Evolutionary conservation across 2,329 filamentous ascomycete genomes (phyloP), one percentile per base, ranked within the genome.

Genomic region (Colletotrichum sojae): DNA sequence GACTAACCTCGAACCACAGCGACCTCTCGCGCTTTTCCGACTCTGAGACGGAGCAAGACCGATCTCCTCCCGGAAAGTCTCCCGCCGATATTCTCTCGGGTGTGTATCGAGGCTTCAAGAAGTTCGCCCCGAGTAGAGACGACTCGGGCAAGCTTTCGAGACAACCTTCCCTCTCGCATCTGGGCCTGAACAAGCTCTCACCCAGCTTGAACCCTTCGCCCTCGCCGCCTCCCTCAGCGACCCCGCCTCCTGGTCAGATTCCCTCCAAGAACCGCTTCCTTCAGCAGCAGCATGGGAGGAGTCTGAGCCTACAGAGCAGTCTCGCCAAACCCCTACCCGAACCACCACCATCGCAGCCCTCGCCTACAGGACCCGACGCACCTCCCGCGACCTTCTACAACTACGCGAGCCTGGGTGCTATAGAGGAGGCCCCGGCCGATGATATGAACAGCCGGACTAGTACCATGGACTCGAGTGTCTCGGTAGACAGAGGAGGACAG

Each of bases 271-370:
- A 52, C 22, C 61, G 68, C 36, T 18, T 63, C 18, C 45, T 63
- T 68, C 81, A 86, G 79, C 86, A 89, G 67, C 81, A 86, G 79
- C 86, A 89, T 88, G 86, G 79, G 67, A 82, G 85, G 72, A 85
- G 83, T 73, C 70, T 88, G 76, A 89, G 84, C 72, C 78, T 89
- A 57, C 86, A 88, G 74, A 81, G 85, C 67, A 89, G 86, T 73
- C 86, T 89, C 71, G 83, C 84, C 73, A 90, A 90, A 76, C 87
- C 88, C 56, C 77, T 89, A 22, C 88, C 87, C 43, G 83, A 85
- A 69, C 82, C 86, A 25, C 86, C 87, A 27, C 81, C 75, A 13
- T 52, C 59, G 43, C 22, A 63, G 18, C 53, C 64, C 40, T 63
- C 72, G 13, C 62, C 63, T 45, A n/a, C 36, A 72, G 66, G 72